phyloP scores from a whole-genome alignment of 2,329 filamentous ascomycete species.

The Paraphoma sp. region DNA sequence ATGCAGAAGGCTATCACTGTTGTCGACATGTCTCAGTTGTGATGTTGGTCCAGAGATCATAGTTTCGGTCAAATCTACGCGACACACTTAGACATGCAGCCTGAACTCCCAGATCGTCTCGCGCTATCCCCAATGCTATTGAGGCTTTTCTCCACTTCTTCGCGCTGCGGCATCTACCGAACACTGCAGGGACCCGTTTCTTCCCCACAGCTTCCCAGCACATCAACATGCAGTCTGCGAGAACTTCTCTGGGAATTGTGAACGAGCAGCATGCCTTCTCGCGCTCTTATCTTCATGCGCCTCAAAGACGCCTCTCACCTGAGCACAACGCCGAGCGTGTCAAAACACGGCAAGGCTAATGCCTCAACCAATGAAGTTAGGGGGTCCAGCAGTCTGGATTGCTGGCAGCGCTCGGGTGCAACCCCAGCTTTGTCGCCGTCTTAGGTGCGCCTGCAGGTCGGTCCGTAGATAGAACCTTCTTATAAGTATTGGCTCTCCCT shows the following conservation, averaged over 20 bases:
- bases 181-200: not conserved
- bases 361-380: not conserved
- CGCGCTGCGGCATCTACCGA: not conserved
- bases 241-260: not conserved
- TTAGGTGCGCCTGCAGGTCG: not conserved
- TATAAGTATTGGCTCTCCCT: slow-evolving; percentile 1
- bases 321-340: not conserved
- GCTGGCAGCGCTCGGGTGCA: not conserved
- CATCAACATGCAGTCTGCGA: not conserved
- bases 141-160: not conserved
- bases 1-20: too few species aligned
- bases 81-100: not conserved
- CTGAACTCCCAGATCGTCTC: not conserved
- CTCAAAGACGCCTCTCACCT: not conserved
- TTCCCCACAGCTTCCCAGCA: not conserved
- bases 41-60: not conserved
- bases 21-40: too few species aligned
- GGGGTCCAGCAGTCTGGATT: slow-evolving; percentile 1
- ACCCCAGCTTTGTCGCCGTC: slow-evolving; percentile 1
- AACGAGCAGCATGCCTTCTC: not conserved
- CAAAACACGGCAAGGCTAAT: not conserved
- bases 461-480: not conserved
- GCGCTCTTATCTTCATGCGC: not conserved
- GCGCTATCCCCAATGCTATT: not conserved
- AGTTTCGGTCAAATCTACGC: not conserved